Conservation (phyloP, 129 eudicot genomes). For the Tagetes erecta region DNA sequence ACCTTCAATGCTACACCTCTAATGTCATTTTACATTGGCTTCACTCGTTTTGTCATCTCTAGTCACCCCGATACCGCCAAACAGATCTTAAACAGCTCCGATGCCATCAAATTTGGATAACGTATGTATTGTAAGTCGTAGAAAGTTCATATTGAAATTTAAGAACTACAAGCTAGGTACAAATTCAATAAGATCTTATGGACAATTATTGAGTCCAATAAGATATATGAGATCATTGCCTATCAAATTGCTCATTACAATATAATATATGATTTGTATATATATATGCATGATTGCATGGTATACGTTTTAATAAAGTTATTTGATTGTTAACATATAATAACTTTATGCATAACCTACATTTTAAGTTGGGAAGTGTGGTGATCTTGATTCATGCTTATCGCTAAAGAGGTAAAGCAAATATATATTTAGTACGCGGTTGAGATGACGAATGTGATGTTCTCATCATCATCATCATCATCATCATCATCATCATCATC, state of each 20-base stretch:
- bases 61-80: constrained; percentile 73
- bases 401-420: too few relatives aligned
- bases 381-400: too few relatives aligned
- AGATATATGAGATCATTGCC: constrained; percentile 18
- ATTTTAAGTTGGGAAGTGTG: neutral
- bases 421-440: too few relatives aligned
- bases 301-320: neutral
- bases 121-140: too few relatives aligned
- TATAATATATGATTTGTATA: neutral
- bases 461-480: too few relatives aligned
- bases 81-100: constrained; percentile 59
- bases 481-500: too few relatives aligned
- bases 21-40: constrained; percentile 88
- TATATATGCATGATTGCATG: too few relatives aligned
- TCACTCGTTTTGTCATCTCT: constrained; percentile 68
- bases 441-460: too few relatives aligned
- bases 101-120: too few relatives aligned
- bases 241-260: neutral
- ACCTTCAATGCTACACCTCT: constrained; percentile 39
- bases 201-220: constrained; percentile 17
- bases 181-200: neutral
- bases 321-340: neutral
- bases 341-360: neutral
- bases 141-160: too few relatives aligned
- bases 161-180: too few relatives aligned